Evolutionary conservation across 2,329 filamentous ascomycete species (phyloP), one percentile per base, ranked within the genome.

Genomic region (Nothomitra cinnamomea): DNA sequence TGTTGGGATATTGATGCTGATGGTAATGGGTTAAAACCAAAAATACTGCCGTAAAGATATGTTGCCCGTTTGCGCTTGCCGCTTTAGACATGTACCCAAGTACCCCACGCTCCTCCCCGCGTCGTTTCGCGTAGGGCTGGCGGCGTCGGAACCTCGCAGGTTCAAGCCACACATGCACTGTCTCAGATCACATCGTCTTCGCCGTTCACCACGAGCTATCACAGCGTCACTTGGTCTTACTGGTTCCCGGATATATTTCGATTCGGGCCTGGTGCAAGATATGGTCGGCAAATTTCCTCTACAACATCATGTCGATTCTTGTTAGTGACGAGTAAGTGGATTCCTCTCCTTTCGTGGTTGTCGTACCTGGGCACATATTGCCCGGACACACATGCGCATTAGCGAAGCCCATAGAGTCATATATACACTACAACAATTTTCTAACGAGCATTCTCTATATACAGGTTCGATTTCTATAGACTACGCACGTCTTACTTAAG

Each of bases 391-490:
- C 28, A 10, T 5, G 28, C 10, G 28, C 28, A 32, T 32, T 4
- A 32, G 10, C 4, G 28, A 4, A 4, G 28, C 28, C 24, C 36
- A 36, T 19, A 24, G 15, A 32, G 7, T 53, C 41, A 32, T 17
- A 19, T 51, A 28, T 52, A 35, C 41, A 35, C 28, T 24, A 28
- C n/a, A 12, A 6, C 7, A 17, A 25, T 21, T 15, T 25, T 38
- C 36, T 54, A 19, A 50, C 55, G 15, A 10, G n/a, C 60, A 47
- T 57, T 61, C 45, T 61, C 10, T 24, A 56, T 17, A 51, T 35
- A 38, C 61, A 88, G 84, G 65, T 81, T 92, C 66, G 83, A 89
- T 45, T 79, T 86, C 55, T 90, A 90, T 69, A 85, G 88, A 66
- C 73, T 94, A 54, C 83, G 86, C 52, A 83, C 83, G 38, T 82